phyloP scores from a whole-genome alignment of 2,329 filamentous ascomycete species.

The Fusarium sp. region DNA sequence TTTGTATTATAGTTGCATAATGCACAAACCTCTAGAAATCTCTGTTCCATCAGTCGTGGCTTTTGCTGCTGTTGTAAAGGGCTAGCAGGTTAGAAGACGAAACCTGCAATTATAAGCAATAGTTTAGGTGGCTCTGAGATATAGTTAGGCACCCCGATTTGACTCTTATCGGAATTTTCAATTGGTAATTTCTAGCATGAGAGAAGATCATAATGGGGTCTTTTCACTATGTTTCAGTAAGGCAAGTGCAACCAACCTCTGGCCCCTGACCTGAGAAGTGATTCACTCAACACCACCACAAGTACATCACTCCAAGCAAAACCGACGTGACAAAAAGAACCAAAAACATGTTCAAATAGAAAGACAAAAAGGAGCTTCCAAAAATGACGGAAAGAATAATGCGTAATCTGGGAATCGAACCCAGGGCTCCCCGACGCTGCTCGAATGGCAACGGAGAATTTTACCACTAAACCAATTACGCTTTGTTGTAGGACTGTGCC shows the following conservation, averaged over 20 bases:
- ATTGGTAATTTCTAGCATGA: background rate
- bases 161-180: background rate
- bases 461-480: conserved; percentile 13
- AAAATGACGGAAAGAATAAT: background rate
- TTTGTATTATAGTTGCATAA: background rate
- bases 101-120: background rate
- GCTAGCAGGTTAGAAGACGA: background rate
- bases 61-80: background rate
- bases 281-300: background rate
- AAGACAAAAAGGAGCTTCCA: background rate
- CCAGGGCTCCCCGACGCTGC: conserved; percentile 3
- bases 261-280: background rate
- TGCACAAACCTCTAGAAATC: background rate
- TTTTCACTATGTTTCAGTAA: background rate
- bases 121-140: background rate
- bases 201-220: background rate
- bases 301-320: background rate
- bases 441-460: conserved; percentile 32
- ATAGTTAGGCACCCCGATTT: too few relatives aligned
- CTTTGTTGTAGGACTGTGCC: accelerated
- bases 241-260: background rate
- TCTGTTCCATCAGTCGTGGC: background rate
- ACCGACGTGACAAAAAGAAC: background rate
- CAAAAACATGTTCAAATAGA: background rate
- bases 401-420: conserved; percentile 29